phyloP scores from a whole-genome alignment of 805 yeast species.

The Wickerhamomyces hampshirensis region DNA sequence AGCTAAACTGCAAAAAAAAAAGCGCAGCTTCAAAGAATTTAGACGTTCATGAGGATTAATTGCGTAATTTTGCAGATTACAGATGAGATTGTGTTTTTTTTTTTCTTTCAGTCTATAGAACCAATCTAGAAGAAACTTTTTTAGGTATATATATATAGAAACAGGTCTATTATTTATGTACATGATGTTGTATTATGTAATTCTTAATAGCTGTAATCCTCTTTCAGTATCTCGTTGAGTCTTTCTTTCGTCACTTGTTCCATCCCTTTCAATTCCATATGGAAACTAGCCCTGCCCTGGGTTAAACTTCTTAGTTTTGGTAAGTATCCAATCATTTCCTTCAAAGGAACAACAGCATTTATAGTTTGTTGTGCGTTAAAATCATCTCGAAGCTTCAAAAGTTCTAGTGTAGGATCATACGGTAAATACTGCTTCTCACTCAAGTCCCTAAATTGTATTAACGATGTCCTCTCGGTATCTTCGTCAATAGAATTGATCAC shows the following conservation, averaged over 20 bases:
- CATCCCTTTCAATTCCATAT: slow-evolving; percentile 76
- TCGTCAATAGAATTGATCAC: slow-evolving; percentile 69
- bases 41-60: no score
- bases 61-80: no score
- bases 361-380: slow-evolving; percentile 41
- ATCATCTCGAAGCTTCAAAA: slow-evolving; percentile 17
- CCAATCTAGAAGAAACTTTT: no score
- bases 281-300: slow-evolving; percentile 82
- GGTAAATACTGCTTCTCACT: slow-evolving; percentile 69
- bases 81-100: no score
- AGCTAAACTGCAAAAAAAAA: no score
- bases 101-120: not conserved
- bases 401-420: slow-evolving; percentile 58
- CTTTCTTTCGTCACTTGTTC: slow-evolving; percentile 56
- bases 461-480: slow-evolving; percentile 35
- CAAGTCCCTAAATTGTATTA: slow-evolving; percentile 46
- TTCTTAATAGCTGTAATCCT: slow-evolving; percentile 5
- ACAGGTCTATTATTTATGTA: not conserved
- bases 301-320: slow-evolving; percentile 75
- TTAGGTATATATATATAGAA: no score
- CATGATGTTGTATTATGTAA: no score
- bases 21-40: no score
- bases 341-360: slow-evolving; percentile 77
- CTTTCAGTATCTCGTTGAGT: slow-evolving; percentile 30
- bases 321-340: slow-evolving; percentile 88